Conservation (phyloP, 108 stramenopile genomes). For the Skeletonema menzelii region DNA sequence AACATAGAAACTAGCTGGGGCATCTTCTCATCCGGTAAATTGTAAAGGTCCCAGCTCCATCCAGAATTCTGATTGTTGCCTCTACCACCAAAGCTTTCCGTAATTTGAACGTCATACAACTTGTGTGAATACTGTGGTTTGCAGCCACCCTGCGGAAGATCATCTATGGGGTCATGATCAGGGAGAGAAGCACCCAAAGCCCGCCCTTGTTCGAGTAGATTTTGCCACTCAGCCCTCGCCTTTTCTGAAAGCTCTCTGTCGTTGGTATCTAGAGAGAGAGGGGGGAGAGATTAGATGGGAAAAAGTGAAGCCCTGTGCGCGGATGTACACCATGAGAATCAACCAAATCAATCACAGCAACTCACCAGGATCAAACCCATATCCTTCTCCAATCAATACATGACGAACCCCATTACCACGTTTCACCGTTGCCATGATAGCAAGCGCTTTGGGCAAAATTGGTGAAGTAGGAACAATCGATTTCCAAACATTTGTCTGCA, state of each 20-base stretch:
- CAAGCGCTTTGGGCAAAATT: conserved; percentile 16
- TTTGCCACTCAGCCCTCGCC: not conserved
- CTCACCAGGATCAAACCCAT: not conserved
- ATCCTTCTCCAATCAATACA: conserved; percentile 11
- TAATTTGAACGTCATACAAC: not conserved
- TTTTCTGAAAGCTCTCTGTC: not conserved
- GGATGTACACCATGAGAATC: too few species aligned
- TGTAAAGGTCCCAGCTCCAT: not conserved
- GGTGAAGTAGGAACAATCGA: not conserved
- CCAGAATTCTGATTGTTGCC: not conserved
- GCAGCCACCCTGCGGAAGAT: not conserved
- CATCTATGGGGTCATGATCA: not conserved
- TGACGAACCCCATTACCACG: not conserved
- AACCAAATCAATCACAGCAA: not conserved
- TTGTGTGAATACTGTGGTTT: not conserved
- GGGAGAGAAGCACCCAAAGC: not conserved
- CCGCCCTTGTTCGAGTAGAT: not conserved
- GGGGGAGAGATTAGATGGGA: too few species aligned
- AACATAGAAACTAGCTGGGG: not conserved
- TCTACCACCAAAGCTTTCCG: not conserved
- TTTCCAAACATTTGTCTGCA: conserved; percentile 10
- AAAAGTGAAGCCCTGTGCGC: too few species aligned
- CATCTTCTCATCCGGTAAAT: not conserved
- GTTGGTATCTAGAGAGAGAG: not conserved
- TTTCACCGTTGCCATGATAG: conserved; percentile 5